Evolutionary conservation across 208 protist species (phyloP).

Genomic region (Willaertia magna): DNA sequence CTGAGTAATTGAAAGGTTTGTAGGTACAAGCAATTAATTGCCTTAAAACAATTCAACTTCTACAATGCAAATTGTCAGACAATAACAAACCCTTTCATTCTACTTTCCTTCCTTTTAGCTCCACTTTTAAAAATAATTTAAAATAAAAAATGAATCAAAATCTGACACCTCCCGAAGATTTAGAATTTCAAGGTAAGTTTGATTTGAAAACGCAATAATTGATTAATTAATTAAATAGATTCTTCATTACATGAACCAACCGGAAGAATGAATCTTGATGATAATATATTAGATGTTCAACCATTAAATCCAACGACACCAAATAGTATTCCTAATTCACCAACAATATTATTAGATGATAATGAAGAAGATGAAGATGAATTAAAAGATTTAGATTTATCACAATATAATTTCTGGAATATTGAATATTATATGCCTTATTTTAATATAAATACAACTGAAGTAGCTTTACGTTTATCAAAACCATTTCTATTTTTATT

Average conservation of each 20-base stretch:
- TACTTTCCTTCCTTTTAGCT: too few species aligned
- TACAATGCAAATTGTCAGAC: too few species aligned
- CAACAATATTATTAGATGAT: neutral
- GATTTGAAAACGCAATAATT: neutral
- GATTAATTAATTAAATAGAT: neutral
- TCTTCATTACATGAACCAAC: neutral
- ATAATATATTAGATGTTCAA: neutral
- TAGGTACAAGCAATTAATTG: too few species aligned
- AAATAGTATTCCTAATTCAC: neutral
- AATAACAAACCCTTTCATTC: too few species aligned
- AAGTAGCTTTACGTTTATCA: neutral
- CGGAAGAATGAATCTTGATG: neutral
- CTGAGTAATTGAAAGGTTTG: too few species aligned
- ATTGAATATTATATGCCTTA: constrained; percentile 1
- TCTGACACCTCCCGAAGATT: too few species aligned
- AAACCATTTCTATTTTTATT: neutral
- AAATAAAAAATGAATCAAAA: too few species aligned
- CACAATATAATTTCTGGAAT: neutral
- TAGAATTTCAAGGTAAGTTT: neutral
- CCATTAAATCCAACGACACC: neutral
- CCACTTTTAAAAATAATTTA: too few species aligned
- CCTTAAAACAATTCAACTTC: too few species aligned
- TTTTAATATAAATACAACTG: neutral
- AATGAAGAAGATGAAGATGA: neutral
- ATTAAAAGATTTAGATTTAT: neutral